A percentile compares a stretch with the other conserved stretches of the same genome.
These are phyloP conservation scores for Exophiala spinifera DNA, from an alignment of 2,329 filamentous ascomycete genomes.

Conservation along the genomic window DNA sequence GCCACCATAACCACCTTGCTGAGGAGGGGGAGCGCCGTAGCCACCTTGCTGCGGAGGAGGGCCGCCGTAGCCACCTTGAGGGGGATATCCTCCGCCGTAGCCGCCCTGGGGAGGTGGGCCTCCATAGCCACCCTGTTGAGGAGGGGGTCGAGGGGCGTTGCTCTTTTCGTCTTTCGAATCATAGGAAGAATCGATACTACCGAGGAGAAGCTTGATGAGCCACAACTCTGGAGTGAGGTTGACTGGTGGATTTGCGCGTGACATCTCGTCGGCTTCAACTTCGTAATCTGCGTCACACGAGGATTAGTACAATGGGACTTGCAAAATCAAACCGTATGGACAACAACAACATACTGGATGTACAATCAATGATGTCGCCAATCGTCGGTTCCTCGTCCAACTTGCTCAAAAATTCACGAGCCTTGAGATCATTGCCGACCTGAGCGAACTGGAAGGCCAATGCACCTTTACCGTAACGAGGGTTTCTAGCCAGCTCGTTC, in stretches of 20 bases:
- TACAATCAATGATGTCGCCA: constrained; percentile 63
- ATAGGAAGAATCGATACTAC: constrained; percentile 64
- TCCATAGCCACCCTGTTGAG: constrained; percentile 11
- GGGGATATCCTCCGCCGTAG: constrained; percentile 26
- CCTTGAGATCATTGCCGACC: constrained; percentile 64
- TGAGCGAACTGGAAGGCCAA: constrained; percentile 67
- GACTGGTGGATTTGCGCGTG: constrained; percentile 58
- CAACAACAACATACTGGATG: constrained; percentile 55
- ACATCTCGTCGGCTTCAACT: constrained; percentile 66
- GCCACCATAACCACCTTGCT: not conserved
- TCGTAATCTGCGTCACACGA: constrained; percentile 57
- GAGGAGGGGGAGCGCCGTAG: constrained; percentile 13
- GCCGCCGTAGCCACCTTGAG: constrained; percentile 28
- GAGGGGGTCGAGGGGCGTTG: constrained; percentile 34
- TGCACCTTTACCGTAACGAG: constrained; percentile 56
- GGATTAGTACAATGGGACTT: no score
- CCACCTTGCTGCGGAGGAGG: constrained; percentile 28
- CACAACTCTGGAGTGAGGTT: constrained; percentile 64
- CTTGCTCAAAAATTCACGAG: constrained; percentile 60
- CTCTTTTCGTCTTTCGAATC: constrained; percentile 63
- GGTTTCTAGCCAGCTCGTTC: constrained; percentile 47
- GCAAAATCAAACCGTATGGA: not conserved
- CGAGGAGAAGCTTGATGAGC: constrained; percentile 66
- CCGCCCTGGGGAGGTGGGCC: constrained; percentile 34
- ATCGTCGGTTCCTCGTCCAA: constrained; percentile 63